Conservation (phyloP, 257 asterid genomes). For the Gentiana straminea region DNA sequence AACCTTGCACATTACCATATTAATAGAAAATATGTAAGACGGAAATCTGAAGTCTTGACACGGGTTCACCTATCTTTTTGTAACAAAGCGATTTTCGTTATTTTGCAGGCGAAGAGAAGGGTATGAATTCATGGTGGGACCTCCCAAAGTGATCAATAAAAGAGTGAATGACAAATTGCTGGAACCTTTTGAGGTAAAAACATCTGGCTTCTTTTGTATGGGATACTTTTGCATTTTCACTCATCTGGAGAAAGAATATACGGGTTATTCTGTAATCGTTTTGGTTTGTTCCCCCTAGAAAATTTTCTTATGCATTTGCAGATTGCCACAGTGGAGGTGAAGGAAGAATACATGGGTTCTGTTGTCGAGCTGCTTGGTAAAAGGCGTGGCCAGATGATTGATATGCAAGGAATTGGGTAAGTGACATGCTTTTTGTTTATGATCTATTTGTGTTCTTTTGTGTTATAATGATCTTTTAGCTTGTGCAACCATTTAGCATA, state of each 20-base stretch:
- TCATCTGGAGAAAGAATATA: conserved; percentile 62
- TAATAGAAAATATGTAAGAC: conserved; percentile 89
- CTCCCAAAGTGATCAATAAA: conserved; percentile 95
- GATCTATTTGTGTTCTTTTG: no score
- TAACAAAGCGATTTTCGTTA: neutral
- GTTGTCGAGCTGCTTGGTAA: conserved; percentile 95
- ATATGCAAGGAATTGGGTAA: conserved; percentile 91
- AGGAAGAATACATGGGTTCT: conserved; percentile 82
- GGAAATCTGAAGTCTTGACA: neutral
- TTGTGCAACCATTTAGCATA: conserved; percentile 2
- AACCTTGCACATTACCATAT: conserved; percentile 16
- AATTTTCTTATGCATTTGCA: no score
- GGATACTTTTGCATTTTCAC: no score
- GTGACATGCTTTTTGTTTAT: neutral
- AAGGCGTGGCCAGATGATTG: conserved; percentile 95
- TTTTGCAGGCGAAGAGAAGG: conserved; percentile 97
- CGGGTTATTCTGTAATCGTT: conserved; percentile 56
- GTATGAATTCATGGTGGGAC: conserved; percentile 99
- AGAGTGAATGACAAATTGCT: conserved; percentile 57
- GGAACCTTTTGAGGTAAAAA: conserved; percentile 84
- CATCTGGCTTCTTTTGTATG: neutral
- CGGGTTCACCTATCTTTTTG: no score
- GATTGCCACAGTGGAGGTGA: conserved; percentile 81
- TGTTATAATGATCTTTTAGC: neutral
- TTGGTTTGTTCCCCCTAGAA: conserved; percentile 12